Base-by-base conservation (phyloP, 306 rosid genomes). In the Psophocarpus tetragonolobus region DNA sequence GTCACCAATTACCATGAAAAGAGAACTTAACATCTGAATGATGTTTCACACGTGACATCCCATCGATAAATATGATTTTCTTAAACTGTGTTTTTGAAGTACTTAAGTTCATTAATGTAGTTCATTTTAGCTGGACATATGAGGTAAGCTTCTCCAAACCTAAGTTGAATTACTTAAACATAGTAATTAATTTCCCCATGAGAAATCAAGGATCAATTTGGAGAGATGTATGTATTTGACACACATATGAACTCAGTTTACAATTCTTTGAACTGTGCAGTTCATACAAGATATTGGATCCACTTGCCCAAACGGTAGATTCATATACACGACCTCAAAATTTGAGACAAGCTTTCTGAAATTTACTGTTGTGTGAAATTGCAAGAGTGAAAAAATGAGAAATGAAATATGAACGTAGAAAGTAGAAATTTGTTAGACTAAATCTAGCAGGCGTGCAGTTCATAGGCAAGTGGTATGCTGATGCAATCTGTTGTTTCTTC, bases 401-500 rank as follows among this genome's bases (percentile, higher is more conserved):
- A 29, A 64, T 6, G 14, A 24, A 48, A 18, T 10, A 26, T 36
- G 30, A 76, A 66, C 14, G 27, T 21, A 48, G 65, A 23, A 24
- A 14, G 6, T n/a, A n/a, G n/a, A n/a, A n/a, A n/a, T n/a, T 60
- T 45, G 56, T 56, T 56, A 3, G 24, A 17, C 41, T 15, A 57
- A 33, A 39, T 73, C 27, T 41, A 44, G 30, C 2, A 0, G 44
- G 33, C 44, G 12, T 45, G 21, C 23, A 44, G 47, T 61, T 75
- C 42, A 44, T 75, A 35, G 5, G 54, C 20, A 5, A 57, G 42
- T 15, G 24, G 68, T 60, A 44, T 74, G 36, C 36, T 62, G 80
- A 75, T 62, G 35, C 80, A 76, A 64, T 48, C n/a, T 47, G 27
- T 48, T 48, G 33, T 42, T 74, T 61, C 35, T 75, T 8, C 36